Percentiles rank a stretch among this genome's conserved stretches.
These are phyloP conservation scores for Rubus parviflorus DNA, from an alignment of 306 rosid genomes.

Conservation along the genomic window DNA sequence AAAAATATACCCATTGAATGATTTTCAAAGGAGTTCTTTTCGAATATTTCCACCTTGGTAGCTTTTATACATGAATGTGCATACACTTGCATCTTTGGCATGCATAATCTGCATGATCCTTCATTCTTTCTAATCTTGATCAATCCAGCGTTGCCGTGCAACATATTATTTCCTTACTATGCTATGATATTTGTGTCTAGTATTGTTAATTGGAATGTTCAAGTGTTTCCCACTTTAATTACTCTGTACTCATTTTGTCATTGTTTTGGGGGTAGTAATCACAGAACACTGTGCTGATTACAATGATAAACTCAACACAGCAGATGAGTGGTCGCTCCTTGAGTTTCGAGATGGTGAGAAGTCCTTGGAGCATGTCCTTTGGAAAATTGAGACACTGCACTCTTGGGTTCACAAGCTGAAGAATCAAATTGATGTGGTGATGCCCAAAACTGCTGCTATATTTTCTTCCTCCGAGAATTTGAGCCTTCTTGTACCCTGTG, in stretches of 20 bases:
- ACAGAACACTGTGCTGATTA: conserved; percentile 44
- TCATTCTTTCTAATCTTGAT: background rate
- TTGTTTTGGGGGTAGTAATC: conserved; percentile 40
- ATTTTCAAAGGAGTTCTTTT: background rate
- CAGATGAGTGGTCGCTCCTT: conserved; percentile 46
- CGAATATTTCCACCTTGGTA: background rate
- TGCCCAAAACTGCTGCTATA: conserved; percentile 58
- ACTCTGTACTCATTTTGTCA: conserved; percentile 2
- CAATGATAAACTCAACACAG: conserved; percentile 44
- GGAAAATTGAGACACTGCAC: conserved; percentile 64
- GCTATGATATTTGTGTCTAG: background rate
- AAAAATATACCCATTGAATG: background rate
- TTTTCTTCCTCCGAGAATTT: conserved; percentile 78
- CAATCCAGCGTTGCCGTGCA: background rate
- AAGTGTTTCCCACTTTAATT: background rate
- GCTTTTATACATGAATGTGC: background rate
- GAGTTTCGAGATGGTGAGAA: conserved; percentile 49
- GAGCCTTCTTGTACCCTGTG: conserved; percentile 65
- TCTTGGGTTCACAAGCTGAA: conserved; percentile 69
- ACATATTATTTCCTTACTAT: background rate
- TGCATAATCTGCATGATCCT: background rate
- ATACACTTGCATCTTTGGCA: background rate
- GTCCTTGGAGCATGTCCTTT: conserved; percentile 65
- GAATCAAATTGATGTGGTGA: conserved; percentile 51
- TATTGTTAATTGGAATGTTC: background rate